Conservation (phyloP, 495 filamentous ascomycete genomes). For the Evernia prunastri region DNA sequence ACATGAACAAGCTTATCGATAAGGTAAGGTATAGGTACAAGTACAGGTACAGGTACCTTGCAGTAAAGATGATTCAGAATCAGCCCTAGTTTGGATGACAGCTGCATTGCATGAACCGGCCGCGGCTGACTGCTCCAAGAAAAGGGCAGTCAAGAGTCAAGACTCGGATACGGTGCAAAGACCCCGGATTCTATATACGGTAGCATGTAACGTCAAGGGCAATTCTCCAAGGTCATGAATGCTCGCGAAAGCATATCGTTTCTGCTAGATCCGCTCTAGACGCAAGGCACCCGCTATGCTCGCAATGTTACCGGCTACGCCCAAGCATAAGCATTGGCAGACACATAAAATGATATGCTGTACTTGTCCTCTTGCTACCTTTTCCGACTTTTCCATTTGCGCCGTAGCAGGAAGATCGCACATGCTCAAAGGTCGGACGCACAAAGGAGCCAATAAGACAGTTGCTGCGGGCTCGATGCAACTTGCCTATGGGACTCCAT, state of each 20-base stretch:
- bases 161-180: neutral
- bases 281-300: conserved; percentile 24
- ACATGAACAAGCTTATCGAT: neutral
- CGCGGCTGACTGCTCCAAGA: neutral
- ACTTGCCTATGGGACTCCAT: conserved; percentile 19
- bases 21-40: too few relatives aligned
- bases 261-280: conserved; percentile 6
- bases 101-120: conserved; percentile 16
- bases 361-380: neutral
- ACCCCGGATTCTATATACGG: neutral
- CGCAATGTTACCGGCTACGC: conserved; percentile 10
- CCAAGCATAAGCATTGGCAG: conserved; percentile 13
- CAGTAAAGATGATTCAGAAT: conserved; percentile 17
- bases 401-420: neutral
- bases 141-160: neutral
- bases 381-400: neutral
- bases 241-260: neutral
- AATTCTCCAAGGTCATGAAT: neutral
- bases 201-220: neutral
- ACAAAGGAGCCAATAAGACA: neutral
- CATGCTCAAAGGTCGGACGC: neutral
- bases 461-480: conserved; percentile 3
- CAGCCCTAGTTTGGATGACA: conserved; percentile 16
- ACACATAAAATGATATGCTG: conserved; percentile 5
- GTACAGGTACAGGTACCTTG: too few relatives aligned